Evolutionary conservation across 2,329 filamentous ascomycete genomes (phyloP).

Genomic region (Sarocladiaceae sp.): DNA sequence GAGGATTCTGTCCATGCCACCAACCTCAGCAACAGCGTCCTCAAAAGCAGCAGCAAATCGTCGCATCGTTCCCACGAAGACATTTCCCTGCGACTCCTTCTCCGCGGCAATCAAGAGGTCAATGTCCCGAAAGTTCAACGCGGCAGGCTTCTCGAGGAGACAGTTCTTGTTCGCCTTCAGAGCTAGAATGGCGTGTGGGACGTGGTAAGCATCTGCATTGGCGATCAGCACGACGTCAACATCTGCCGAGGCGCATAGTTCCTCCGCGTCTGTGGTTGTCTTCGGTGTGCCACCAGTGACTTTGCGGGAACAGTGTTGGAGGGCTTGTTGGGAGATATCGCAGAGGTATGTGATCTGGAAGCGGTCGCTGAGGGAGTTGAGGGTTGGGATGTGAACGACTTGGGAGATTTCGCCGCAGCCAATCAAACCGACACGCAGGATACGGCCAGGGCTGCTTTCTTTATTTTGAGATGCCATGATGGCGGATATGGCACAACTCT

Average conservation of each 20-base stretch:
- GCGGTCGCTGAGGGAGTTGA: slow-evolving; percentile 37
- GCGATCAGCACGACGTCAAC: slow-evolving; percentile 52
- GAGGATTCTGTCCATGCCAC: slow-evolving; percentile 42
- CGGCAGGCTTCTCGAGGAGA: slow-evolving; percentile 56
- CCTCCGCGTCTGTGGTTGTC: slow-evolving; percentile 31
- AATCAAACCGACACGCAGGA: slow-evolving; percentile 10
- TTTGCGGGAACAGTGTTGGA: slow-evolving; percentile 21
- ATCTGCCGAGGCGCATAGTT: slow-evolving; percentile 36
- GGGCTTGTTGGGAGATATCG: slow-evolving; percentile 38
- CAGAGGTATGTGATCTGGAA: slow-evolving; percentile 47
- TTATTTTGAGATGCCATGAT: too few relatives aligned
- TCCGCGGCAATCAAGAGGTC: slow-evolving; percentile 47
- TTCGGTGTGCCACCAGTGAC: slow-evolving; percentile 17
- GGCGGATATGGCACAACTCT: neutral
- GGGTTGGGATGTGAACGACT: slow-evolving; percentile 39
- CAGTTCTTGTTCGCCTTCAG: slow-evolving; percentile 51
- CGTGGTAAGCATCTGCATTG: slow-evolving; percentile 51
- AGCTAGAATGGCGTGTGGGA: slow-evolving; percentile 44
- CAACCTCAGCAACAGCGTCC: slow-evolving; percentile 50
- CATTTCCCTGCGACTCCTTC: slow-evolving; percentile 30
- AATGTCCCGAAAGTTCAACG: slow-evolving; percentile 41
- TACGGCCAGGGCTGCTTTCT: too few relatives aligned
- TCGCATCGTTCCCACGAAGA: slow-evolving; percentile 59
- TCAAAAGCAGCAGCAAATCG: slow-evolving; percentile 55
- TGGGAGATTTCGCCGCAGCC: slow-evolving; percentile 11